Evolutionary conservation across 306 rosid genomes (phyloP).

Genomic region (Quercus engelmannii): DNA sequence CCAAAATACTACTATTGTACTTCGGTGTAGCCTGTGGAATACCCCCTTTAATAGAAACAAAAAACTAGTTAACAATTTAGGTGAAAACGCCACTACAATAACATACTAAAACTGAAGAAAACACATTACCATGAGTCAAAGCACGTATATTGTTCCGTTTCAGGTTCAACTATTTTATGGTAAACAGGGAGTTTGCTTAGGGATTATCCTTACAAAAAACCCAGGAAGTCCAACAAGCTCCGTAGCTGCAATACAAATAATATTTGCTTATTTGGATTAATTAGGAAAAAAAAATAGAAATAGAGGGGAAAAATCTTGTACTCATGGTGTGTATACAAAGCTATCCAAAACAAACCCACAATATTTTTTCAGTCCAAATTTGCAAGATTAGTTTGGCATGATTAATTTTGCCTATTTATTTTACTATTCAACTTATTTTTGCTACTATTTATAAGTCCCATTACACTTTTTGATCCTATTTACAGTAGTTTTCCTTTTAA

Average conservation of each 20-base stretch:
- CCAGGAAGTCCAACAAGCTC: conserved; percentile 51
- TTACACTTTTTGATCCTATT: too few relatives aligned
- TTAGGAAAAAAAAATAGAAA: too few relatives aligned
- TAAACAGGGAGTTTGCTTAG: conserved; percentile 58
- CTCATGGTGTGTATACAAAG: too few relatives aligned
- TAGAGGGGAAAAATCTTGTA: too few relatives aligned
- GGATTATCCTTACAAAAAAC: conserved; percentile 58
- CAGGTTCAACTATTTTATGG: conserved; percentile 49
- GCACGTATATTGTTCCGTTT: conserved; percentile 68
- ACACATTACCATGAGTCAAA: conserved; percentile 52
- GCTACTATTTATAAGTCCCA: too few relatives aligned
- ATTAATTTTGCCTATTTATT: too few relatives aligned
- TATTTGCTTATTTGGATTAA: not conserved
- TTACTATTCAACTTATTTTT: too few relatives aligned
- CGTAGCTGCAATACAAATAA: conserved; percentile 36
- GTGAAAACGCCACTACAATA: conserved; percentile 10
- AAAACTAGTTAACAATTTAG: conserved; percentile 13
- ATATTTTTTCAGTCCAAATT: conserved; percentile 5
- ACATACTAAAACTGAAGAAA: conserved; percentile 1
- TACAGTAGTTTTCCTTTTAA: too few relatives aligned
- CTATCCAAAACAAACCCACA: too few relatives aligned
- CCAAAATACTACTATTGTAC: conserved; percentile 86
- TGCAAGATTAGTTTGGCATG: not conserved
- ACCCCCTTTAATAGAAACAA: conserved; percentile 41
- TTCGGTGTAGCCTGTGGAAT: conserved; percentile 65